Evolutionary conservation across 2,329 filamentous ascomycete species (phyloP).

Genomic region (Trichoderma endophyticum): DNA sequence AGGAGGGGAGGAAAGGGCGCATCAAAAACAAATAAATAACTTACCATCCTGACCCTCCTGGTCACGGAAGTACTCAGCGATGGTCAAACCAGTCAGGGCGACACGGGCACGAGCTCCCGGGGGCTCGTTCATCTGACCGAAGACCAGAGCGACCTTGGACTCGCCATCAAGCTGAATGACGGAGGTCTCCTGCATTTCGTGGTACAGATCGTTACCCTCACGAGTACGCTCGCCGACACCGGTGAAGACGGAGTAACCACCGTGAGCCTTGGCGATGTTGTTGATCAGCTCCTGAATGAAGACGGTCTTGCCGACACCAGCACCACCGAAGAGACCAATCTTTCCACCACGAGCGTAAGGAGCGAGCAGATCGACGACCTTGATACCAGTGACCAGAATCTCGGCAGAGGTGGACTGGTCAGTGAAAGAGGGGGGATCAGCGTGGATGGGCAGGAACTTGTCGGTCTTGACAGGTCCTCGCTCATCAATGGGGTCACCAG

Average conservation of each 20-base stretch:
- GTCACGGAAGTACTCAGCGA: conserved; percentile 80
- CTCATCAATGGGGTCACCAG: conserved; percentile 99
- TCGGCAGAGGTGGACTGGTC: conserved; percentile 97
- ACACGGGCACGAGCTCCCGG: conserved; percentile 99
- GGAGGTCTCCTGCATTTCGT: conserved; percentile 99
- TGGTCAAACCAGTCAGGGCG: conserved; percentile 82
- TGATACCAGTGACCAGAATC: conserved; percentile 98
- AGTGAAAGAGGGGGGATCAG: conserved; percentile 85
- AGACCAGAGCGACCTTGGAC: conserved; percentile 98
- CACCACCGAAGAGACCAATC: conserved; percentile 99
- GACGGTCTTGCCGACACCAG: conserved; percentile 99
- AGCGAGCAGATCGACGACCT: conserved; percentile 98
- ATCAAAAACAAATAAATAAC: conserved; percentile 29
- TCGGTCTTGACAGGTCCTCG: conserved; percentile 94
- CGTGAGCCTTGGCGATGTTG: conserved; percentile 99
- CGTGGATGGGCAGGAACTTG: conserved; percentile 87
- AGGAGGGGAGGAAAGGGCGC: background rate
- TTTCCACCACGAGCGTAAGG: conserved; percentile 99
- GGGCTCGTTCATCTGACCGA: conserved; percentile 99
- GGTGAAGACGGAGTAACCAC: conserved; percentile 99
- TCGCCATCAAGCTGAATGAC: conserved; percentile 99
- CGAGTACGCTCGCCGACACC: conserved; percentile 99
- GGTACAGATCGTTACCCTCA: conserved; percentile 99
- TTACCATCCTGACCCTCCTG: conserved; percentile 79
- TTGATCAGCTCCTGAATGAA: conserved; percentile 99